These are phyloP conservation scores for Taxawa tesnikishii DNA, from an alignment of 2,329 filamentous ascomycete species.

Conservation along the genomic window DNA sequence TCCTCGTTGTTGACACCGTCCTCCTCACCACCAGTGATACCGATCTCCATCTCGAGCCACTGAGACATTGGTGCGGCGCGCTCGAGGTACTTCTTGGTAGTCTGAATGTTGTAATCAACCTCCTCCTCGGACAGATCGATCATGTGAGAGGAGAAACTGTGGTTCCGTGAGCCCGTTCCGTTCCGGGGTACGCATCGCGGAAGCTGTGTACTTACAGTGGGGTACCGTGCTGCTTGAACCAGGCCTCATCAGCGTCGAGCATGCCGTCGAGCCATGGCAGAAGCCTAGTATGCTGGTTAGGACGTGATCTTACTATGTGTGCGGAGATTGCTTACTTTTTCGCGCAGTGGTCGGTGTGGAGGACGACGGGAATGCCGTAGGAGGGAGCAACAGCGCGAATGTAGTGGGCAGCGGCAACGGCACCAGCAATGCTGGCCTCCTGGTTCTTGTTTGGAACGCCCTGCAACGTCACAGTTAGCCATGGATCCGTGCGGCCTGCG, in stretches of 20 bases:
- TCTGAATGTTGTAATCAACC: constrained; percentile 82
- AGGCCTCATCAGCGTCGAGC: constrained; percentile 84
- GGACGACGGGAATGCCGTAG: constrained; percentile 83
- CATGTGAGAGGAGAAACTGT: constrained; percentile 83
- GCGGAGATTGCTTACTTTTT: constrained; percentile 53
- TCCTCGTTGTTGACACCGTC: constrained; percentile 98
- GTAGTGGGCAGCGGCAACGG: constrained; percentile 84
- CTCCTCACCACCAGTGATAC: constrained; percentile 94
- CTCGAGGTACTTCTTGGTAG: constrained; percentile 87
- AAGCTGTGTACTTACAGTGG: constrained; percentile 42
- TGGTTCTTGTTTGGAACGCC: constrained; percentile 75
- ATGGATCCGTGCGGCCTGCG: too few species aligned
- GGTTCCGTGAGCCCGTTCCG: background rate
- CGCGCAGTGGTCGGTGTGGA: constrained; percentile 97
- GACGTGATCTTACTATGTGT: background rate
- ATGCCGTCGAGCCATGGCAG: constrained; percentile 96
- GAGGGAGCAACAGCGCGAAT: constrained; percentile 75
- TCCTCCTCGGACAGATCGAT: constrained; percentile 92
- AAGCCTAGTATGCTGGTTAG: constrained; percentile 40
- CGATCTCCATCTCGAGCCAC: constrained; percentile 98
- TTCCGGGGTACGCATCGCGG: background rate
- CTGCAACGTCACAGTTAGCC: too few species aligned
- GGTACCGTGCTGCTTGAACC: constrained; percentile 87
- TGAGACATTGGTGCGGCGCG: constrained; percentile 94
- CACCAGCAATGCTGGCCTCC: constrained; percentile 75